These are phyloP conservation scores for Salvia rosmarinus DNA, from an alignment of 257 asterid genomes.

Conservation along the genomic window DNA sequence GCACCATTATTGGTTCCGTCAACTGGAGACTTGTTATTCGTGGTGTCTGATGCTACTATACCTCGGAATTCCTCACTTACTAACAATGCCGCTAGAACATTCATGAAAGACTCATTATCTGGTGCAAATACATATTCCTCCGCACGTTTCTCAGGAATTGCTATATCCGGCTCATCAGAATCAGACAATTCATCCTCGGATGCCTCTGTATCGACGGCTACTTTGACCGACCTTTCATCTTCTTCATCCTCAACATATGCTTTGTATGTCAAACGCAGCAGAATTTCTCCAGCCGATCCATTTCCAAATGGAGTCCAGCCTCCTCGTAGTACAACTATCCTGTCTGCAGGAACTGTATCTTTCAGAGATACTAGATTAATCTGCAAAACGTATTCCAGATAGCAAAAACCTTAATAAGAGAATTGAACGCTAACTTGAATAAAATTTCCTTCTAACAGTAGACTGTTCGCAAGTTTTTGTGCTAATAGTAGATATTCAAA, in stretches of 20 bases:
- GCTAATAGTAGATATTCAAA: neutral
- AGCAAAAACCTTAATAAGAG: neutral
- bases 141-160: slow-evolving; percentile 44
- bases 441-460: neutral
- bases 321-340: slow-evolving; percentile 70
- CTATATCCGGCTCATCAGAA: slow-evolving; percentile 49
- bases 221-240: slow-evolving; percentile 61
- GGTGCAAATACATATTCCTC: slow-evolving; percentile 40
- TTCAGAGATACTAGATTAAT: slow-evolving; percentile 86
- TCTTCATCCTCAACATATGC: slow-evolving; percentile 99
- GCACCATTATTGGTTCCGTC: slow-evolving; percentile 38
- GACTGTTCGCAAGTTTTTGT: neutral
- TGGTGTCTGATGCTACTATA: slow-evolving; percentile 79
- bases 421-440: neutral
- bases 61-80: slow-evolving; percentile 96
- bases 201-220: slow-evolving; percentile 39
- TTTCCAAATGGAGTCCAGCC: slow-evolving; percentile 81
- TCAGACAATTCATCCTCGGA: slow-evolving; percentile 67
- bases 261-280: slow-evolving; percentile 88
- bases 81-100: slow-evolving; percentile 76
- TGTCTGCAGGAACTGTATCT: slow-evolving; percentile 94
- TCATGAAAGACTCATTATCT: slow-evolving; percentile 78
- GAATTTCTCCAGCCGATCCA: slow-evolving; percentile 80
- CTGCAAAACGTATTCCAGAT: slow-evolving; percentile 44
- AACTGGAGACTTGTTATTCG: slow-evolving; percentile 48